Evolutionary conservation across 148 eudicot species (phyloP).

Genomic region (Silene uniflora): DNA sequence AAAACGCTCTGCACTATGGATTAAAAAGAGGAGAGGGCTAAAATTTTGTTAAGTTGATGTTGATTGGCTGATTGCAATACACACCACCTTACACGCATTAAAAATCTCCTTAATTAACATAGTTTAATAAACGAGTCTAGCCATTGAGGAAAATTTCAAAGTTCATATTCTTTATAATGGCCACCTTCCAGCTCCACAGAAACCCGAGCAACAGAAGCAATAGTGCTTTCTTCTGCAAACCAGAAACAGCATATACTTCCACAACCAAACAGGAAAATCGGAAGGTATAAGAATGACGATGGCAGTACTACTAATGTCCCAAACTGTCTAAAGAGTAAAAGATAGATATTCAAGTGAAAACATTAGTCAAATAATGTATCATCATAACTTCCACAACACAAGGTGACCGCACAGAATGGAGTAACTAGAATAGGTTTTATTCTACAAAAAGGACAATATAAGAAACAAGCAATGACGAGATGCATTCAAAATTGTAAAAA

Average conservation of each 20-base stretch:
- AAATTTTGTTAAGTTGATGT: too few species aligned
- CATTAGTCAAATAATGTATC: too few species aligned
- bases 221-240: not conserved
- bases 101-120: too few species aligned
- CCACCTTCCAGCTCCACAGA: not conserved
- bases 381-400: too few species aligned
- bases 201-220: not conserved
- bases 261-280: not conserved
- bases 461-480: not conserved
- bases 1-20: too few species aligned
- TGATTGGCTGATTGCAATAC: too few species aligned
- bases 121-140: too few species aligned
- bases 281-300: not conserved
- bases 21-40: too few species aligned
- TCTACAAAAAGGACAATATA: not conserved
- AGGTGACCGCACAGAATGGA: not conserved
- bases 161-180: not conserved
- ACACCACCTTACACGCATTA: too few species aligned
- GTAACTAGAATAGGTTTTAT: not conserved
- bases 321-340: not conserved
- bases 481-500: constrained; percentile 1
- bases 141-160: too few species aligned
- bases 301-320: not conserved
- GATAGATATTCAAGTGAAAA: too few species aligned
- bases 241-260: not conserved